Evolutionary conservation across 2,329 filamentous ascomycete genomes (phyloP), one percentile per base, ranked within the genome.

Genomic region (Hortaea sp.): DNA sequence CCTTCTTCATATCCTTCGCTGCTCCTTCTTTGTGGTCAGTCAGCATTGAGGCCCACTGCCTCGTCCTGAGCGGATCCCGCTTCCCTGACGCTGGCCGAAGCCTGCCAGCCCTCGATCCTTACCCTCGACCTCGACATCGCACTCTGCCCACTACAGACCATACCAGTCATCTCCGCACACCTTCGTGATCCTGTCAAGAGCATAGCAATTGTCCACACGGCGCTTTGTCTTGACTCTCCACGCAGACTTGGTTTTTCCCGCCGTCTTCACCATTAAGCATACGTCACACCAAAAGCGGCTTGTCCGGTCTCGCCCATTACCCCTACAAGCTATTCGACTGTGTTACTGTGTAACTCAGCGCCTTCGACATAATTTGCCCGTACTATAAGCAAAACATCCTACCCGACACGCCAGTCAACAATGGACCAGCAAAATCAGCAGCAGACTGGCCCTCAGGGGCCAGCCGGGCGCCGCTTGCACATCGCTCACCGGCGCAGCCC

Each of bases 401-500:
- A 40, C 43, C 48, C 41, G 13, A 12, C 29, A 20, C 20, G 20
- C 20, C 20, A 20, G 20, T 20, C 20, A 31, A 13, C 6, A 41
- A 47, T 47, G 69, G 69, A 71, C 57, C 69, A 70, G 57, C 67
- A 82, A 68, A 77, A 77, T 60, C 67, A 73, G 32, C 32, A 35
- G 32, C 32, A 35, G 59, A 63, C 59, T 47, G 66, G 64, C 51
- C 67, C 69, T 41, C 67, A 69, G 62, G 88, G 88, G 59, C 86
- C 87, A 62, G 72, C 83, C 66, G 88, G 88, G 64, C 88, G 90
- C 65, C 84, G 89, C 67, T 80, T 97, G 67, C 89, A 97, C 74
- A 95, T 97, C 71, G 90, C 90, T 63, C 90, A 97, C 75, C 85
- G 90, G 65, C 84, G 90, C 70, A 95, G 88, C 72, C 92, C 90